These are phyloP conservation scores for Globisporangium camurandrum DNA, from an alignment of 352 stramenopile species.

Conservation along the genomic window DNA sequence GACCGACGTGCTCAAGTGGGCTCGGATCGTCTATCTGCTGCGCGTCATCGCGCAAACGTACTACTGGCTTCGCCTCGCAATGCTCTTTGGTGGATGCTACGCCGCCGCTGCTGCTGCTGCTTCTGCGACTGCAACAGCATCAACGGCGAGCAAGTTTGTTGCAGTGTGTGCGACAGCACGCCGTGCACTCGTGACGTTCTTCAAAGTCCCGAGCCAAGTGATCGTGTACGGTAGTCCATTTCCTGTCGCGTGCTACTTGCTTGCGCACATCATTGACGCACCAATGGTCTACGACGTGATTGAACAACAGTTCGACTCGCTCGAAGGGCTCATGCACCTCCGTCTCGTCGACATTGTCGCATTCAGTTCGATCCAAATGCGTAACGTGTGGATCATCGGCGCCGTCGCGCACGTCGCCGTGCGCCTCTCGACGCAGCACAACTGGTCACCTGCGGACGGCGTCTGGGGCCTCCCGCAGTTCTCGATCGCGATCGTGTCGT, in stretches of 20 bases:
- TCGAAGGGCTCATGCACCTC: conserved; percentile 15
- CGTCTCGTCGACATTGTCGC: conserved; percentile 11
- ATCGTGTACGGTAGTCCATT: conserved; percentile 2
- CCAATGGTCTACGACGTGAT: conserved; percentile 10
- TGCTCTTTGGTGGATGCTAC: conserved; percentile 5
- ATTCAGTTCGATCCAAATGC: conserved; percentile 7
- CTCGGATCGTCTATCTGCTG: not conserved
- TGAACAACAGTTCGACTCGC: conserved; percentile 15
- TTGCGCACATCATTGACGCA: conserved; percentile 2
- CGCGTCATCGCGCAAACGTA: conserved; percentile 1
- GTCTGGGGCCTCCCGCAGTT: conserved; percentile 18
- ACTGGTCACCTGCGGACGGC: conserved; percentile 10
- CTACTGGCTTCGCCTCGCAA: conserved; percentile 6
- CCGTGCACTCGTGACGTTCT: conserved; percentile 15
- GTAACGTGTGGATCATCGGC: conserved; percentile 14
- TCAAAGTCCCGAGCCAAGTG: not conserved
- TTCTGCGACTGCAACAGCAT: not conserved
- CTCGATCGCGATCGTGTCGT: conserved; percentile 16
- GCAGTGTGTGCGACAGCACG: not conserved
- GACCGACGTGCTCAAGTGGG: conserved; percentile 5
- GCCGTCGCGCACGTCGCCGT: conserved; percentile 9
- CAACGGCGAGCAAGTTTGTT: not conserved
- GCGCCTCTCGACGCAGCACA: conserved; percentile 2
- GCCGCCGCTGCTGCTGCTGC: not conserved
- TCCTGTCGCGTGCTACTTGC: conserved; percentile 1